Evolutionary conservation across 2,329 filamentous ascomycete genomes (phyloP).

Genomic region (Phoma sp.): DNA sequence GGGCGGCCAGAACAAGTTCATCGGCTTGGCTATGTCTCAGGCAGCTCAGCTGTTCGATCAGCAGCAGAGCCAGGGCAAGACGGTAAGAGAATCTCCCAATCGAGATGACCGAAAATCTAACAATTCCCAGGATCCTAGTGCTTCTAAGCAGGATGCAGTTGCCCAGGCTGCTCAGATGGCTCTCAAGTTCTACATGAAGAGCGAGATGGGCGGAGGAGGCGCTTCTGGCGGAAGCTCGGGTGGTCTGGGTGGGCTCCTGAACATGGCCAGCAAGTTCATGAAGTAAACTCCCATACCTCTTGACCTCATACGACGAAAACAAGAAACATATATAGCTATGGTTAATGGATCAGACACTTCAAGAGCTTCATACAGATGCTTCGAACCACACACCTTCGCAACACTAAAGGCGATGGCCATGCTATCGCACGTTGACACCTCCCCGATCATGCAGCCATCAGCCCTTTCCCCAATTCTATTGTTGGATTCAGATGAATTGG

Average conservation of each 20-base stretch:
- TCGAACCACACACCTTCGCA: too few species aligned
- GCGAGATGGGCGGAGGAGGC: slow-evolving; percentile 58
- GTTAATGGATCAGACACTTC: too few species aligned
- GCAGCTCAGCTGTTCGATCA: slow-evolving; percentile 77
- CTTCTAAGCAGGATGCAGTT: slow-evolving; percentile 81
- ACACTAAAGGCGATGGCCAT: too few species aligned
- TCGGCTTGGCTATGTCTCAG: slow-evolving; percentile 86
- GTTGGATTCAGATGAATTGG: too few species aligned
- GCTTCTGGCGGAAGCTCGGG: slow-evolving; percentile 52
- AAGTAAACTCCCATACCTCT: slow-evolving; percentile 27
- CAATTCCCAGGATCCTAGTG: slow-evolving; percentile 51
- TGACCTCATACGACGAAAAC: too few species aligned
- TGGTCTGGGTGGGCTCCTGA: slow-evolving; percentile 58
- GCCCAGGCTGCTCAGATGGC: slow-evolving; percentile 84
- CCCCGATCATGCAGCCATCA: too few species aligned
- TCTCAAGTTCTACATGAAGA: slow-evolving; percentile 89
- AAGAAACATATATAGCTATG: too few species aligned
- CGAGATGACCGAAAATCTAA: slow-evolving; percentile 51
- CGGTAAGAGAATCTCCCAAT: slow-evolving; percentile 47
- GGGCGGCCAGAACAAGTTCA: slow-evolving; percentile 75
- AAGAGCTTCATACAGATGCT: too few species aligned
- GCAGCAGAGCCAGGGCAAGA: slow-evolving; percentile 62
- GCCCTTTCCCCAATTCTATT: too few species aligned
- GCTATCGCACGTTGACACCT: too few species aligned
- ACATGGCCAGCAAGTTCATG: slow-evolving; percentile 67